Base-by-base conservation (phyloP, 1,284 basidiomycete species). In the Neolentinus lepideus region DNA sequence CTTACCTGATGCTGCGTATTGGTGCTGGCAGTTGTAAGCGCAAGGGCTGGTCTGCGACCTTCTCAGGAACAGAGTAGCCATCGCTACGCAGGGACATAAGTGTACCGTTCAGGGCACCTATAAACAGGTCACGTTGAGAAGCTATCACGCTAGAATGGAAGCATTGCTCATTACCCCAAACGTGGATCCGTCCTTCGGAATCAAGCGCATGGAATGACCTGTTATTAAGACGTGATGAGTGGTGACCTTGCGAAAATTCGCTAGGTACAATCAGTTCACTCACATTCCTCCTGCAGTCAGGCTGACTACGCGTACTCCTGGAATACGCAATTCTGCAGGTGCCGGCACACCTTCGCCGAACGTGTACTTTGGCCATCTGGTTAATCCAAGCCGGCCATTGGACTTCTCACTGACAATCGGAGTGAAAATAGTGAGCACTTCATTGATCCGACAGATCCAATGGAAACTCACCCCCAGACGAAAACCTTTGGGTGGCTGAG, bases 151-250 rank as follows among this genome's bases (percentile, higher is more conserved):
- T 11, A 31, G 9, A 19, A 19, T 19, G 19, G 48, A 24, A 19
- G 45, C 27, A 11, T 10, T 38, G 12, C 10, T 3, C 56, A 73
- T 59, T 66, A 89, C 92, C 92, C 91, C 92, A 94, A n/a, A 89
- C 89, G 69, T 86, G 82, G 10, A 94, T 71, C 31, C 73, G 71
- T 9, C 92, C 92, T 53, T 79, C 71, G 1, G 85, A 85, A 67
- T 92, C 90, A 47, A 92, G 68, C 1, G 88, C 88, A 64, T 90
- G 84, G 66, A 90, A 91, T 33, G 85, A 89, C 89, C 88, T 90
- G 57, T 29, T 29, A 56, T 52, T 50, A 38, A 54, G 51, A 51
- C 29, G 31, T 38, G 56, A 24, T 11, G 25, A 27, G 27, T 53
- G 38, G 57, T 9, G 45, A 21, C 16, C 14, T 25, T 11, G 19